Percentiles rank a stretch among this genome's conserved stretches.
Conservation (phyloP, 768 basidiomycete species). For the Rhizopogon vesiculosus region DNA sequence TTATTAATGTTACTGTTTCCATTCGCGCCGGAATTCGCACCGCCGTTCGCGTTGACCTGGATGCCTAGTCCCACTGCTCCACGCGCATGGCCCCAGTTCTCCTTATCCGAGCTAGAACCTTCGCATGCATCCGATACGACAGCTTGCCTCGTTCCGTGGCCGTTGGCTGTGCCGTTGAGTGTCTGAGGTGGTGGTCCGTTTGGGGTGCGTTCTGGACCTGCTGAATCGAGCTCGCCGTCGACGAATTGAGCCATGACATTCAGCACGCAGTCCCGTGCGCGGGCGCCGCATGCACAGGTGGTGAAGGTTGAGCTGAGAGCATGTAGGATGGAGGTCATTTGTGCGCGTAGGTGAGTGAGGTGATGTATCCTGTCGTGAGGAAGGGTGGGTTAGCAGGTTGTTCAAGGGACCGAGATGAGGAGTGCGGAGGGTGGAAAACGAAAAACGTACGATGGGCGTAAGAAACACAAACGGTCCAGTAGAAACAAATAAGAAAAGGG, state of each 20-base stretch:
- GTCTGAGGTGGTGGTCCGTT: no score
- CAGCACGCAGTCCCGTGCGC: slow-evolving; percentile 58
- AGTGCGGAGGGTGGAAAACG: background rate
- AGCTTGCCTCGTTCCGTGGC: background rate
- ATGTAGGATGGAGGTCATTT: slow-evolving; percentile 68
- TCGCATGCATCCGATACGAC: background rate
- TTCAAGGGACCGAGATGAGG: background rate
- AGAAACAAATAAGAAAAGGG: slow-evolving; percentile 5
- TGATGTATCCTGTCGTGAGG: slow-evolving; percentile 36
- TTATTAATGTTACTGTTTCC: background rate
- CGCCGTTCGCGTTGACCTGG: background rate
- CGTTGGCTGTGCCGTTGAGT: slow-evolving; percentile 2
- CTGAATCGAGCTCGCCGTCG: slow-evolving; percentile 28
- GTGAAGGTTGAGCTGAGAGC: slow-evolving; percentile 67
- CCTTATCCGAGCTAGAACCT: background rate
- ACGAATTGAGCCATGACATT: slow-evolving; percentile 65
- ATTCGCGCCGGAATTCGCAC: slow-evolving; percentile 15
- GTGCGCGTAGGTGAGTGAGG: slow-evolving; percentile 50
- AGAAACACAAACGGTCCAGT: background rate
- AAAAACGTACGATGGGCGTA: background rate
- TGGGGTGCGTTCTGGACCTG: background rate
- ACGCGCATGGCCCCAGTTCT: background rate
- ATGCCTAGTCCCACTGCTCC: background rate
- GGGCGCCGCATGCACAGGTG: slow-evolving; percentile 68
- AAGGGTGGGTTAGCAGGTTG: background rate